These are phyloP conservation scores for Aspergillus asperescens DNA, from an alignment of 495 filamentous ascomycete genomes.

Conservation along the genomic window DNA sequence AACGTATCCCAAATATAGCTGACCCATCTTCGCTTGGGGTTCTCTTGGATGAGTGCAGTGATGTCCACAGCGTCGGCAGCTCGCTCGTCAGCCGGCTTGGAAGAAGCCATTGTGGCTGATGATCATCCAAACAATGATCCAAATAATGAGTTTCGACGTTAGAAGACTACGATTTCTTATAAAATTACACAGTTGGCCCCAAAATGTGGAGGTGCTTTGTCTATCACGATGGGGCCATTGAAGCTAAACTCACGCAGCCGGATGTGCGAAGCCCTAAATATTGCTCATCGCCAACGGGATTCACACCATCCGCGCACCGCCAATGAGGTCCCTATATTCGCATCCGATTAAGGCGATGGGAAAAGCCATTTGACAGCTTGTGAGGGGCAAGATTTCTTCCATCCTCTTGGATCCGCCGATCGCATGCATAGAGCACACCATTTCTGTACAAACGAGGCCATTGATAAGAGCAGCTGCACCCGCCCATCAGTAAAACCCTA, in stretches of 20 bases:
- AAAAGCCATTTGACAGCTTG: neutral
- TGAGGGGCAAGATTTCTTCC: neutral
- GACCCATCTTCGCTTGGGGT: constrained; percentile 25
- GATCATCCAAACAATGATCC: too few species aligned
- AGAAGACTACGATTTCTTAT: neutral
- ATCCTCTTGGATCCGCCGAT: neutral
- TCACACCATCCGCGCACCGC: neutral
- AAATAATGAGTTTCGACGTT: too few species aligned
- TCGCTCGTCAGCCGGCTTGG: neutral
- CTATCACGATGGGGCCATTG: constrained; percentile 4
- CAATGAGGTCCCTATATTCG: neutral
- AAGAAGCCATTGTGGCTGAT: neutral
- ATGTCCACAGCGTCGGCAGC: neutral
- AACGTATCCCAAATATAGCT: constrained; percentile 56
- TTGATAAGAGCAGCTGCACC: neutral
- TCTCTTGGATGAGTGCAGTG: neutral
- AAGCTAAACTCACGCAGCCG: neutral
- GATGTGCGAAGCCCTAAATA: neutral
- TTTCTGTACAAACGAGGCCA: constrained; percentile 1
- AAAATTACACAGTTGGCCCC: neutral
- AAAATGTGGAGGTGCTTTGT: neutral
- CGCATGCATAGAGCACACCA: constrained; percentile 1
- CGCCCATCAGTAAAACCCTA: too few species aligned
- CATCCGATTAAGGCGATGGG: neutral
- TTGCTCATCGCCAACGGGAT: constrained; percentile 3